Evolutionary conservation across 139 green algal genomes (phyloP).

Genomic region (Pycnococcus provasolii): DNA sequence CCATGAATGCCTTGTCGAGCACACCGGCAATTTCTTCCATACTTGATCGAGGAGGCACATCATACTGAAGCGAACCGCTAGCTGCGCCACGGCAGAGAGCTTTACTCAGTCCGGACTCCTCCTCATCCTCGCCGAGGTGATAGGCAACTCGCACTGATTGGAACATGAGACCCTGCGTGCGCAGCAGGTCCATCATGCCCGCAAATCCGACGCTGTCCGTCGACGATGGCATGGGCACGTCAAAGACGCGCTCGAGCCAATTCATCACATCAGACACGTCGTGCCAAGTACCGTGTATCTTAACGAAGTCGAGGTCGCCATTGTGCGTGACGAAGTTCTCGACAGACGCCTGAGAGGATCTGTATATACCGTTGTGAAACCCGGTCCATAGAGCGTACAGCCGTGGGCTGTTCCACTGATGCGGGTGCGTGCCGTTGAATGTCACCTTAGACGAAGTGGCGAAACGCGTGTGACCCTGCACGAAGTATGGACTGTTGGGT

Average conservation of each 20-base stretch:
- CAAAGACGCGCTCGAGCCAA: background rate
- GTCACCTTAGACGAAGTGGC: background rate
- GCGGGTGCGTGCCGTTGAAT: constrained; percentile 5
- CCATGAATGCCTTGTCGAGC: no score
- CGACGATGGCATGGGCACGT: background rate
- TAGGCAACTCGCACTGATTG: constrained; percentile 6
- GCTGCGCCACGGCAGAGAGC: no score
- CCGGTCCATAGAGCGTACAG: background rate
- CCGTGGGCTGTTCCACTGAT: constrained; percentile 1
- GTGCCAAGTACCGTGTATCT: background rate
- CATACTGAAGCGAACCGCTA: no score
- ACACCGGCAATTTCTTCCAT: no score
- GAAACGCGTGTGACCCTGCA: constrained; percentile 5
- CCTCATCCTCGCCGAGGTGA: background rate
- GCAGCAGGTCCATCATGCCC: constrained; percentile 4
- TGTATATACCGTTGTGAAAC: background rate
- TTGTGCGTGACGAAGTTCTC: constrained; percentile 17
- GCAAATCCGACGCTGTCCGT: background rate
- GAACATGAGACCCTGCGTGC: constrained; percentile 1
- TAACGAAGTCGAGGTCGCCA: constrained; percentile 22
- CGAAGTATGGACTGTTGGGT: background rate
- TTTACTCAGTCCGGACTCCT: no score
- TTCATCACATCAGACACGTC: background rate
- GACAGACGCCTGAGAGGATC: constrained; percentile 2
- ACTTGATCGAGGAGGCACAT: no score